Base-by-base conservation (phyloP, 805 yeast species). In the Nakazawaea populi region DNA sequence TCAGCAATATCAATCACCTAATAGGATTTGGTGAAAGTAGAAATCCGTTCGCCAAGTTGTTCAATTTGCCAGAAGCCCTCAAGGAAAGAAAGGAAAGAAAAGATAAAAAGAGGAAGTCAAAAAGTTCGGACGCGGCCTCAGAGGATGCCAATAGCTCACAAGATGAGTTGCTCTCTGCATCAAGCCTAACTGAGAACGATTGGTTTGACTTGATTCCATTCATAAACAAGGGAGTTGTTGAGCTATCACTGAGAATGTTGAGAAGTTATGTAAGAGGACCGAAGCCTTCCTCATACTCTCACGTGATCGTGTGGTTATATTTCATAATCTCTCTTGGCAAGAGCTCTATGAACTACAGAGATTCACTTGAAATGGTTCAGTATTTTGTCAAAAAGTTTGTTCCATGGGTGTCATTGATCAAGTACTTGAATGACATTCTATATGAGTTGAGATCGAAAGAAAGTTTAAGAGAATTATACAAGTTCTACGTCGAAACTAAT, bases 1-100 rank as follows among this genome's bases (percentile, higher is more conserved):
- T 86, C 45, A 81, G 90, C 30, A 87, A 87, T 59, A 80, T 87
- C 48, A 77, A 82, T 58, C 92, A 87, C 67, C 62, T 87, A 48
- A 78, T 85, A 44, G 94, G 94, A 1, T 83, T 87, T 65, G 95
- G 94, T 35, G 86, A 85, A 60, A 76, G 87, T 5, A 72, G 74
- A 43, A 87, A 85, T 60, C 90, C 92, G 18, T 86, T 87, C 67
- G 89, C 92, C 5, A 79, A 83, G 58, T 62, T 87, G 11, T 87
- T 87, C 65, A 83, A 79, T 51, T 68, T 87, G 27, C 85, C 91
- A 0, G 87, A 83, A 59, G 87, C 84, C 14, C 66, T 87, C 54
- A 83, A 79, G 53, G 89, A 84, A 57, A 70, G 90, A 46, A 84
- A 77, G 56, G 90, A 83, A 51, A 81, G 84, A 53, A 86, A 85